phyloP scores from a whole-genome alignment of 2,329 filamentous ascomycete genomes.

The Exophiala oligosperma region DNA sequence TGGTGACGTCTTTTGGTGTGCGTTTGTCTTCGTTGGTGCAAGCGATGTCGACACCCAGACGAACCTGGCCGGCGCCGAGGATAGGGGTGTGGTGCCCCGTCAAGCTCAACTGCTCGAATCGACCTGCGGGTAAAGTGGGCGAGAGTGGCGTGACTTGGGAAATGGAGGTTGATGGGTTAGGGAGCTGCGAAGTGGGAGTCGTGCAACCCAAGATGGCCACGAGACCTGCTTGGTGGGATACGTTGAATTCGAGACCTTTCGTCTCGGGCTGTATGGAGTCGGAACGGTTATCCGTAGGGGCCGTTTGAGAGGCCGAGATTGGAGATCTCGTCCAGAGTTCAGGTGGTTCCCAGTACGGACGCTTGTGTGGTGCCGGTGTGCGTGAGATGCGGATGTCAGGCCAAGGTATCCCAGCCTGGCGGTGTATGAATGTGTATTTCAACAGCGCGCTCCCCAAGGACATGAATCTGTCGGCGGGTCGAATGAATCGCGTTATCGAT shows the following conservation, averaged over 20 bases:
- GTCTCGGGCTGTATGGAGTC: background rate
- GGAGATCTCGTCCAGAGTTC: conserved; percentile 21
- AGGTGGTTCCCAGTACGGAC: conserved; percentile 56
- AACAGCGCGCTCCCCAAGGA: conserved; percentile 61
- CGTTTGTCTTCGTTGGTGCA: conserved; percentile 58
- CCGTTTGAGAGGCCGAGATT: background rate
- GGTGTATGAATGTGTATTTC: conserved; percentile 61
- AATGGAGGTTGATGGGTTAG: conserved; percentile 3
- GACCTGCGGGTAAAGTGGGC: conserved; percentile 2
- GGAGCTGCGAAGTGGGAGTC: conserved; percentile 26
- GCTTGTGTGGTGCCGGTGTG: conserved; percentile 47
- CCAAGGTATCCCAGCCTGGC: conserved; percentile 58
- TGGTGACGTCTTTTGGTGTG: conserved; percentile 49
- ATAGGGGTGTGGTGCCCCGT: conserved; percentile 12
- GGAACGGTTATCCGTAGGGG: background rate
- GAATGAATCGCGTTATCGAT: conserved; percentile 50
- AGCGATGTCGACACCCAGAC: conserved; percentile 62
- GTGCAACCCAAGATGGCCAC: conserved; percentile 58
- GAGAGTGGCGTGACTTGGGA: conserved; percentile 11
- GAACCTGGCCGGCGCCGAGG: conserved; percentile 12
- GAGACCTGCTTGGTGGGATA: conserved; percentile 64
- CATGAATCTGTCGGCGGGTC: conserved; percentile 60
- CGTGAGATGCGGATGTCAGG: conserved; percentile 54
- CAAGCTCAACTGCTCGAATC: conserved; percentile 10
- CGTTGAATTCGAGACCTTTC: conserved; percentile 60